Percentiles rank a stretch among this genome's conserved stretches.
Conservation (phyloP, 768 basidiomycete species). For the Fistulinella prunicolor region DNA sequence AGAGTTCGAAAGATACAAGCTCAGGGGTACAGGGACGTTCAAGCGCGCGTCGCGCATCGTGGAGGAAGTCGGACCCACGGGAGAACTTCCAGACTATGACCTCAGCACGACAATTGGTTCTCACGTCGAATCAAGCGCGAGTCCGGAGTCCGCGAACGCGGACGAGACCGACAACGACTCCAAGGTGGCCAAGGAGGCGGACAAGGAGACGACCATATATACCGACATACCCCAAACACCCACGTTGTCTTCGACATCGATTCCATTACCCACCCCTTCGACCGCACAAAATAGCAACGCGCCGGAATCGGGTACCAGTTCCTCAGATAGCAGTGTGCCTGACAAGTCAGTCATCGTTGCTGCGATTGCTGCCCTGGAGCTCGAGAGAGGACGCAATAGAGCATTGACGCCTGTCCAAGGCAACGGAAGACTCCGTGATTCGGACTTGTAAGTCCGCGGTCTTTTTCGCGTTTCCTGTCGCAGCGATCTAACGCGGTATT, state of each 20-base stretch:
- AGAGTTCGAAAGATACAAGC: constrained; percentile 26
- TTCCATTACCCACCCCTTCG: constrained; percentile 8
- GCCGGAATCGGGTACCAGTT: constrained; percentile 42
- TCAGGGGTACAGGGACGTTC: constrained; percentile 9
- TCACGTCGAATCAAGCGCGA: background rate
- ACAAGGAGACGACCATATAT: constrained; percentile 5
- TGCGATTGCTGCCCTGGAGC: constrained; percentile 33
- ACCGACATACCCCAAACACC: constrained; percentile 4
- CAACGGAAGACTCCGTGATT: constrained; percentile 35
- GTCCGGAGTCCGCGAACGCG: background rate
- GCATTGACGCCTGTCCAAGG: constrained; percentile 54
- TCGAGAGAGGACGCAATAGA: constrained; percentile 51
- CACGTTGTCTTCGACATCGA: constrained; percentile 1
- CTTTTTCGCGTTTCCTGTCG: background rate
- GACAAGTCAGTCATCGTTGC: constrained; percentile 32
- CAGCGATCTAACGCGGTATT: background rate
- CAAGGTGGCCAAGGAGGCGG: constrained; percentile 2
- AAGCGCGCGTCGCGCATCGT: constrained; percentile 23
- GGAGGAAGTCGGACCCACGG: constrained; percentile 44
- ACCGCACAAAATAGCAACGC: constrained; percentile 1
- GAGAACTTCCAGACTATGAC: constrained; percentile 38
- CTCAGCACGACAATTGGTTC: background rate
- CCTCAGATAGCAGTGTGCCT: constrained; percentile 47
- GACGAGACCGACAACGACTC: constrained; percentile 1
- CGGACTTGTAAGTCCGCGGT: constrained; percentile 42